Evolutionary conservation across 371 early-diverging fungal species (phyloP), one percentile per base, ranked within the genome.

Genomic region (Haplosporangium sp.): DNA sequence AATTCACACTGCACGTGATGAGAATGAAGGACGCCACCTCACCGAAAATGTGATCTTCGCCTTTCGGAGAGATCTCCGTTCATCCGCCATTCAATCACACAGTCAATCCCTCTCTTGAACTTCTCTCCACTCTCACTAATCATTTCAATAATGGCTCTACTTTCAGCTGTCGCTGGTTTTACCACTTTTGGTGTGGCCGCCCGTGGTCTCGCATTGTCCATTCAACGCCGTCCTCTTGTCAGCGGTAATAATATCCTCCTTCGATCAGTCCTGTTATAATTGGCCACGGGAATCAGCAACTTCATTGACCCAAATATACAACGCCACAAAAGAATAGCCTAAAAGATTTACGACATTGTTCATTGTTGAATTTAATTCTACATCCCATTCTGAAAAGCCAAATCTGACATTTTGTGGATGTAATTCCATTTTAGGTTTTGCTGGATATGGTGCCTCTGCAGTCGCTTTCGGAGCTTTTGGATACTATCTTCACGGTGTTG

Each of bases 121-220:
- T 20, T 15, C 50, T 35, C 47, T 58, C 65, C 45, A 58, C 67
- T 37, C 67, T 15, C 15, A 4, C 2, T 9, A 20, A 11, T 59
- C 40, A 39, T 56, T 34, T 44, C 37, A 57, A 73, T 60, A 42
- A 79, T 81, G 81, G 69, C 75, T 52, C 61, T 84, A 38, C 47
- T 83, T 20, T 45, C 79, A 75, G 71, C 65, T 66, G 69, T 84
- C 67, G 65, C 76, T 15, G 84, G 83, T 55, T 84, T 74, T 66
- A 62, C 76, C 55, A 65, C 76, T 63, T 84, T 84, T 50, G 83
- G 84, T 38, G 42, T 83, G 19, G 74, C 81, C 39, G 83, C 76
- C 47, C 84, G 84, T 47, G 84, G 61, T 35, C 13, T 76, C 15
- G 75, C 83, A 56, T 65, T 83, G 37, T 47, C 60, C 57, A 65